Base-by-base conservation (phyloP, 352 stramenopile species). In the Phytopythium sindhum region DNA sequence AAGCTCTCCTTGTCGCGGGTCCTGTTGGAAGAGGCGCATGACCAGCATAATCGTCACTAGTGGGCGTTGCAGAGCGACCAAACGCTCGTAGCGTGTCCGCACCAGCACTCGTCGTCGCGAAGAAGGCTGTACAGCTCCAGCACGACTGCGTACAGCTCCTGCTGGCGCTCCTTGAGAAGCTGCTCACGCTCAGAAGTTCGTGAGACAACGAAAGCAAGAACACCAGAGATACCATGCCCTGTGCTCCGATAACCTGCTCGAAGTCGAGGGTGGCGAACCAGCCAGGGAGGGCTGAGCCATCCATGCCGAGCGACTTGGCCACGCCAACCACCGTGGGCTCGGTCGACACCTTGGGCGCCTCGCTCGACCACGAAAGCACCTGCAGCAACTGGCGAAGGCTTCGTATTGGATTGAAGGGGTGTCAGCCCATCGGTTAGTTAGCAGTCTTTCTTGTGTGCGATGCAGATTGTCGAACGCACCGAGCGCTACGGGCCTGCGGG, bases 1-100 rank as follows among this genome's bases (percentile, higher is more conserved):
- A 91, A 93, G 63, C 84, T 93, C 23, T 93, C 84, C 63, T 90
- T 89, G 61, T 93, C 84, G 4, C 81, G 84, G 19, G 65, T 86
- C 84, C 84, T 90, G 58, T 21, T n/a, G 4, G 17, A 1, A 21
- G 0, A 23, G 10, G 41, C 11, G 21, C 17, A 11, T 17, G 21
- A 23, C 3, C 37, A 60, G 28, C 31, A 24, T 21, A 58, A 55
- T 45, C 12, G 33, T 17, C 15, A 33, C 54, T n/a, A 55, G 11
- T 33, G 8, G 51, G 19, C 28, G 50, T 14, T 29, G 39, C 11
- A 41, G 23, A 31, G 9, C 23, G 52, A 19, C 14, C 23, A 50
- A 39, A n/a, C 17, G 17, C 37, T 17, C 37, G 37, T 12, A 28
- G 17, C 15, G 14, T 14, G 57, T 29, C 7, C 60, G 41, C 69